Conservation (phyloP, 1,284 basidiomycete species). For the Phellinidium pouzarii region DNA sequence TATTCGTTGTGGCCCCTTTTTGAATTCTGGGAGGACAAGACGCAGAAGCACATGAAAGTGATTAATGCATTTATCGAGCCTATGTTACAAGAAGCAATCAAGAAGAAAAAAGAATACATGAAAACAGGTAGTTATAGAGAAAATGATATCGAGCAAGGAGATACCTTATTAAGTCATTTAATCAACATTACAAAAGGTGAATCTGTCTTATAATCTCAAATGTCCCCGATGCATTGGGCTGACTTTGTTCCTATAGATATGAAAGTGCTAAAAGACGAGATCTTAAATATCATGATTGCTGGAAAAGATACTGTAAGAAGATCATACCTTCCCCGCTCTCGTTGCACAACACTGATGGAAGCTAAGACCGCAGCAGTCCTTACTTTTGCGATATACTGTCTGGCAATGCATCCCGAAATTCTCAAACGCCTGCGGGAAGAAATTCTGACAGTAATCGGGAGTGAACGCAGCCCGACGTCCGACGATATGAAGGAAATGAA, state of each 20-base stretch:
- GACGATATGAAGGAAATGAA: conserved; percentile 37
- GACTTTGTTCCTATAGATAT: conserved; percentile 21
- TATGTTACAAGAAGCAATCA: conserved; percentile 40
- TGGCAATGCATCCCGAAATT: conserved; percentile 33
- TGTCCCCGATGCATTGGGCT: not conserved
- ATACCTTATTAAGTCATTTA: conserved; percentile 45
- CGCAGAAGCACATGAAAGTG: conserved; percentile 37
- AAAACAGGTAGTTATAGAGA: conserved; percentile 9
- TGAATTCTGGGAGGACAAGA: conserved; percentile 43
- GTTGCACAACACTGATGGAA: not conserved
- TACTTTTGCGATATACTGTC: conserved; percentile 33
- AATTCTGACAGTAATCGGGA: conserved; percentile 30
- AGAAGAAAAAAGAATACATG: conserved; percentile 25
- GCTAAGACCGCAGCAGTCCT: conserved; percentile 31
- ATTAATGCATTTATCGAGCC: conserved; percentile 47
- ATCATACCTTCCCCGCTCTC: not conserved
- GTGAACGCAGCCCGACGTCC: conserved; percentile 28
- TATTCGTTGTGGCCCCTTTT: conserved; percentile 41
- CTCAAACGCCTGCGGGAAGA: conserved; percentile 32
- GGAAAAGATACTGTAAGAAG: conserved; percentile 30
- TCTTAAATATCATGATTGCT: conserved; percentile 31
- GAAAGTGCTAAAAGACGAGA: conserved; percentile 30
- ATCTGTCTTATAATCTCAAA: conserved; percentile 8
- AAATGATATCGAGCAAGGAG: conserved; percentile 31
- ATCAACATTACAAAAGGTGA: conserved; percentile 43